Evolutionary conservation across 345 rosid genomes (phyloP).

Genomic region (Punica granatum): DNA sequence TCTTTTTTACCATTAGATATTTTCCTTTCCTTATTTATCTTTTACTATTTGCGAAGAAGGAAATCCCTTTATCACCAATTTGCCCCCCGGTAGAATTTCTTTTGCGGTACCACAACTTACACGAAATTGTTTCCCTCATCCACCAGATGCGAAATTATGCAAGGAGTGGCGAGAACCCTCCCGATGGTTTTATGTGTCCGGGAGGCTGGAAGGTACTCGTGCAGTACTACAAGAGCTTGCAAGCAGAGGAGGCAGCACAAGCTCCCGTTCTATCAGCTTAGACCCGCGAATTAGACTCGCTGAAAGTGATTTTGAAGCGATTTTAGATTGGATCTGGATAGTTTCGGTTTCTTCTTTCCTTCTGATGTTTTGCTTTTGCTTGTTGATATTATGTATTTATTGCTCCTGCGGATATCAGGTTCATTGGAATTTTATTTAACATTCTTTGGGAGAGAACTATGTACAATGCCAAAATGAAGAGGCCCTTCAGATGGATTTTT

Average conservation of each 20-base stretch:
- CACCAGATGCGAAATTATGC: constrained; percentile 80
- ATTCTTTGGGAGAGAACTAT: background rate
- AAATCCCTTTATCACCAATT: background rate
- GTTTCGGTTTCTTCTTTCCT: background rate
- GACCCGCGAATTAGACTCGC: background rate
- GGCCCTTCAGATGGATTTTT: background rate
- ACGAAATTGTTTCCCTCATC: background rate
- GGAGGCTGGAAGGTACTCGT: constrained; percentile 94
- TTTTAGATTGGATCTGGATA: background rate
- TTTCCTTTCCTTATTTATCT: background rate
- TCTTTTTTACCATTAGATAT: background rate
- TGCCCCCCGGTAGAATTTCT: background rate
- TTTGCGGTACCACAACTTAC: background rate
- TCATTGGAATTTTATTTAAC: background rate
- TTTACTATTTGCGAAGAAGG: background rate
- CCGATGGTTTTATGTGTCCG: constrained; percentile 95
- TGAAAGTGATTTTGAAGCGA: background rate
- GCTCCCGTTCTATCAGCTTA: background rate
- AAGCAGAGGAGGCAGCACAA: constrained; percentile 36
- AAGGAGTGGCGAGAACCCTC: constrained; percentile 81
- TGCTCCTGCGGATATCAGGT: background rate
- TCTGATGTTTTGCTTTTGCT: background rate
- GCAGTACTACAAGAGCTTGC: constrained; percentile 64
- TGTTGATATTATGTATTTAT: background rate
- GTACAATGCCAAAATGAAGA: background rate